Evolutionary conservation across 2,329 filamentous ascomycete genomes (phyloP).

Genomic region (Epichloe sp.): DNA sequence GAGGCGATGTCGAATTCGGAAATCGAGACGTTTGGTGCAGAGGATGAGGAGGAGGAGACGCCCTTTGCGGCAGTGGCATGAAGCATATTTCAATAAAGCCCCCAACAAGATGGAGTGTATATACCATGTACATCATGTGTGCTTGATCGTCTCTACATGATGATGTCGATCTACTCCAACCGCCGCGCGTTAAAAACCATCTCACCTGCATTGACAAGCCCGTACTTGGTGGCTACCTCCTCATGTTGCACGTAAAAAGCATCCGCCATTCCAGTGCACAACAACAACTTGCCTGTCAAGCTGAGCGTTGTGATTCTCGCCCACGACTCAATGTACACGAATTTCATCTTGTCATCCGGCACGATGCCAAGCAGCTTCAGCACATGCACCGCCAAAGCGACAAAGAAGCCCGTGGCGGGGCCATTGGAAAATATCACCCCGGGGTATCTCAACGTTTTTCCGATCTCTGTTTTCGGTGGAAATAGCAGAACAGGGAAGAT

Average conservation of each 20-base stretch:
- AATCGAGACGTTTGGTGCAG: constrained; percentile 29
- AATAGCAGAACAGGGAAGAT: constrained; percentile 44
- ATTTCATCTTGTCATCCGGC: constrained; percentile 46
- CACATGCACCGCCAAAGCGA: constrained; percentile 39
- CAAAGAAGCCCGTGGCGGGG: constrained; percentile 73
- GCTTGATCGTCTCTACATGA: constrained; percentile 2
- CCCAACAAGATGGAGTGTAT: constrained; percentile 5
- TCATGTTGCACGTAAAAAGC: constrained; percentile 73
- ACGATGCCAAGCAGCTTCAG: constrained; percentile 33
- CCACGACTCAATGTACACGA: constrained; percentile 87
- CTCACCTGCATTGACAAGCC: constrained; percentile 23
- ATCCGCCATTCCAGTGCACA: constrained; percentile 52
- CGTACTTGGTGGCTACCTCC: constrained; percentile 38
- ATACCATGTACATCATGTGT: constrained; percentile 12
- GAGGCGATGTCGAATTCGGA: constrained; percentile 27
- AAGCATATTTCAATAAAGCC: background rate
- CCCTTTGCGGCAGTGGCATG: constrained; percentile 9
- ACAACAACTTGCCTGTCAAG: constrained; percentile 67
- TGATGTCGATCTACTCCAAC: constrained; percentile 9
- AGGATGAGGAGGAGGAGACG: constrained; percentile 16
- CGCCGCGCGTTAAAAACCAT: constrained; percentile 26
- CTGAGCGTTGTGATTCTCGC: constrained; percentile 73
- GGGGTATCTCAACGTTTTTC: constrained; percentile 35
- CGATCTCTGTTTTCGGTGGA: constrained; percentile 14
- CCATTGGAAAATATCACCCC: constrained; percentile 78